A percentile compares a stretch with the other conserved stretches of the same genome.
Evolutionary conservation across 176 grass and related monocot species (phyloP).

Genomic region (Oryza glaberrima): DNA sequence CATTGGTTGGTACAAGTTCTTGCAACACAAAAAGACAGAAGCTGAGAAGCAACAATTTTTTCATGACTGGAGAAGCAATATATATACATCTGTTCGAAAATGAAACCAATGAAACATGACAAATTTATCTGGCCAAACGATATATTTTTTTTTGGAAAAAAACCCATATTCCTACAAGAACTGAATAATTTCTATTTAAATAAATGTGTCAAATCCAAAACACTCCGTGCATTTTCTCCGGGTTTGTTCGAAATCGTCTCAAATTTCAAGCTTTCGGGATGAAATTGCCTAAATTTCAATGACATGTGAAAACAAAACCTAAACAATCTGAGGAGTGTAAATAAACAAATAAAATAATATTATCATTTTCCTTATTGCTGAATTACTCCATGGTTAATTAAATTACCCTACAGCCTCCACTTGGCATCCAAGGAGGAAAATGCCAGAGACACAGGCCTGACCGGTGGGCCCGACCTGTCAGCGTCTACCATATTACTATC

Average conservation of each 20-base stretch:
- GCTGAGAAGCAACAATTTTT: background rate
- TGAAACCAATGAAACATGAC: background rate
- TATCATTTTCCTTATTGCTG: conserved; percentile 14
- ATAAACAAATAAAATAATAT: background rate
- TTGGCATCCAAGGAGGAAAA: conserved; percentile 31
- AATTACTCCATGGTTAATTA: conserved; percentile 32
- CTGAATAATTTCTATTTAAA: background rate
- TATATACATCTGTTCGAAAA: background rate
- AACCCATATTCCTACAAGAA: background rate
- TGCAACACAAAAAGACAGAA: background rate
- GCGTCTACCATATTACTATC: background rate
- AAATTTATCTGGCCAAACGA: background rate
- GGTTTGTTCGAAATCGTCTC: background rate
- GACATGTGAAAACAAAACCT: background rate
- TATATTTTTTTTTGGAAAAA: background rate
- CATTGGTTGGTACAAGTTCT: background rate
- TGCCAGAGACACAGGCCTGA: conserved; percentile 40
- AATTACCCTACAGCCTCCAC: conserved; percentile 46
- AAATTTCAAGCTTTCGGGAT: background rate
- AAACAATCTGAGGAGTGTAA: background rate
- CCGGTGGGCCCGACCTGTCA: conserved; percentile 36
- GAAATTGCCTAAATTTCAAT: background rate
- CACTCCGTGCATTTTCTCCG: background rate
- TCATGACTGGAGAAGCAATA: background rate
- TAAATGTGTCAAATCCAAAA: background rate